Evolutionary conservation across 192 early-diverging fungal species (phyloP).

Genomic region (Podila minutissima): DNA sequence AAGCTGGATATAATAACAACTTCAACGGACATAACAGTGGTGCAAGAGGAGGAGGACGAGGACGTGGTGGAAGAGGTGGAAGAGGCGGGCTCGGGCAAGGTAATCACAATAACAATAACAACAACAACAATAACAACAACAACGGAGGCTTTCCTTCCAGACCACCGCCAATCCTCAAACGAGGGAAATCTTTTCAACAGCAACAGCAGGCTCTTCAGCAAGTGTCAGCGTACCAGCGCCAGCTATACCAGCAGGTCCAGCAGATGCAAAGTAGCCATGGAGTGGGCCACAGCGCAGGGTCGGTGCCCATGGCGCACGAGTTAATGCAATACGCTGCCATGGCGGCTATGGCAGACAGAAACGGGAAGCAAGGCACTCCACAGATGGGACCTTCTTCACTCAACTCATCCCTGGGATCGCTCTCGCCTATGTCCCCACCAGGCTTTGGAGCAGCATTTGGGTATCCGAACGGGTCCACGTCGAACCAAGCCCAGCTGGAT

Average conservation of each 20-base stretch:
- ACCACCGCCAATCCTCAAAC: conserved; percentile 17
- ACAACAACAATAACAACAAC: not conserved
- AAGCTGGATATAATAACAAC: not conserved
- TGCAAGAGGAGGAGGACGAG: conserved; percentile 1
- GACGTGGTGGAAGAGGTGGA: not conserved
- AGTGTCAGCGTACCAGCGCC: conserved; percentile 38
- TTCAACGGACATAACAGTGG: not conserved
- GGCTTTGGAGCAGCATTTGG: not conserved
- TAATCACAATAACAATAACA: not conserved
- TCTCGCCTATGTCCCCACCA: not conserved
- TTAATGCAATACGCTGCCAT: conserved; percentile 45
- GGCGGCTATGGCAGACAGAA: not conserved
- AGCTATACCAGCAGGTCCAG: conserved; percentile 37
- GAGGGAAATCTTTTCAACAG: conserved; percentile 44
- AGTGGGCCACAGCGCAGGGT: not conserved
- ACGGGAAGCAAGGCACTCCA: not conserved
- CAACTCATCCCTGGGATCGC: not conserved
- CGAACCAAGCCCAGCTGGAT: conserved; percentile 10
- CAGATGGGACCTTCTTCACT: conserved; percentile 8
- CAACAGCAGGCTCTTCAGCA: conserved; percentile 49
- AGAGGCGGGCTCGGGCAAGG: conserved; percentile 12
- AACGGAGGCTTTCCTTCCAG: not conserved
- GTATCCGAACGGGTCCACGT: conserved; percentile 5
- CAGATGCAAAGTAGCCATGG: conserved; percentile 12
- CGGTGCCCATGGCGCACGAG: conserved; percentile 34